These are phyloP conservation scores for Chaetomiaceae sp. DNA, from an alignment of 2,329 filamentous ascomycete species.

Conservation along the genomic window DNA sequence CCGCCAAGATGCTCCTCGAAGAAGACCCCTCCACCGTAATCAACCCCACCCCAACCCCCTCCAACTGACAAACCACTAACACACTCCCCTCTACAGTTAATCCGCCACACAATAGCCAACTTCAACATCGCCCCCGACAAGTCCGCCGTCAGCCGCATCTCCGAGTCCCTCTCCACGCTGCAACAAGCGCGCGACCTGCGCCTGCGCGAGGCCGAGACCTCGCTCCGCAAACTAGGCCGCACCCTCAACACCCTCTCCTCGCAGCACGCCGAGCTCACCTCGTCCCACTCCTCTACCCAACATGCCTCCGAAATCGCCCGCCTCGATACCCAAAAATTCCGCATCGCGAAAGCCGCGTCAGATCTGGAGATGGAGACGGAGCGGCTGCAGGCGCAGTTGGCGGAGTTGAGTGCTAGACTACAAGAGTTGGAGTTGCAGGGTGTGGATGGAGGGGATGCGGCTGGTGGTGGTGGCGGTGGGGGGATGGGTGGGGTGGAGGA, in stretches of 20 bases:
- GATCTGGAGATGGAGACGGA: constrained; percentile 95
- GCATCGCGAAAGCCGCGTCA: constrained; percentile 82
- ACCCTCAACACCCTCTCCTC: constrained; percentile 68
- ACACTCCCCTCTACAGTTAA: constrained; percentile 56
- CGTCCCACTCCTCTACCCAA: constrained; percentile 68
- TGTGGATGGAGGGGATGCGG: constrained; percentile 60
- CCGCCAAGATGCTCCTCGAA: constrained; percentile 78
- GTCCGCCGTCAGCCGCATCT: constrained; percentile 74
- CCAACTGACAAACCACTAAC: background rate
- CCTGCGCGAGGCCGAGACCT: constrained; percentile 63
- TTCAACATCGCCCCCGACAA: constrained; percentile 94
- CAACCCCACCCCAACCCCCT: constrained; percentile 9
- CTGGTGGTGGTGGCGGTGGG: background rate
- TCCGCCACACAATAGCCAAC: constrained; percentile 85
- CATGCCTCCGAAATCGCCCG: constrained; percentile 82
- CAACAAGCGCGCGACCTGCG: constrained; percentile 77
- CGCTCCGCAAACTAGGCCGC: constrained; percentile 58
- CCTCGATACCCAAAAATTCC: constrained; percentile 90
- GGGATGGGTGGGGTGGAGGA: constrained; percentile 51
- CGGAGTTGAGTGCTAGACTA: constrained; percentile 68
- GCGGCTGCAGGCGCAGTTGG: constrained; percentile 73
- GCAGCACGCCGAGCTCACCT: constrained; percentile 72
- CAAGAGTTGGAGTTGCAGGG: constrained; percentile 84
- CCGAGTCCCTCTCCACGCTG: constrained; percentile 78
- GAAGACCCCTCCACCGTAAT: constrained; percentile 83